Conservation (phyloP, 108 stramenopile species). For the Cyclotella atomus region DNA sequence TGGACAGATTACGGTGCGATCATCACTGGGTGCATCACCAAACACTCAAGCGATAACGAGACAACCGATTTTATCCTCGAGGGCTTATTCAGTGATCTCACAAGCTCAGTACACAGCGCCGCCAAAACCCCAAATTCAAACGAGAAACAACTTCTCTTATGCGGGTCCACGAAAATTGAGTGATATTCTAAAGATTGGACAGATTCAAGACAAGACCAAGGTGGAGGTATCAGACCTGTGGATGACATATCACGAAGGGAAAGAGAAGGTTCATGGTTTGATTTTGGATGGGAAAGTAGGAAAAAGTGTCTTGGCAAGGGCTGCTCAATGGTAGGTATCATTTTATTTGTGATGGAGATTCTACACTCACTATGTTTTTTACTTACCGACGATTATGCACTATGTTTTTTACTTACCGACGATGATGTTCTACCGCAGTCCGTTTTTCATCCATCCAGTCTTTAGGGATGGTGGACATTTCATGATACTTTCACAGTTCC, state of each 20-base stretch:
- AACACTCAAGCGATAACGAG: too few species aligned
- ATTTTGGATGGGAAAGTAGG: slow-evolving; percentile 50
- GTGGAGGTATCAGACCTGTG: slow-evolving; percentile 78
- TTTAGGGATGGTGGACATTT: slow-evolving; percentile 87
- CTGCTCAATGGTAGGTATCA: slow-evolving; percentile 52
- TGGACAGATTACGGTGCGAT: too few species aligned
- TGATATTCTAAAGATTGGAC: slow-evolving; percentile 79
- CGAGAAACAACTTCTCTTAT: slow-evolving; percentile 33
- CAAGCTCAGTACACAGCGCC: neutral
- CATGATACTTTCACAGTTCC: slow-evolving; percentile 83
- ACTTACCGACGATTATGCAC: neutral
- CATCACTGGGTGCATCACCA: too few species aligned
- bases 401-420: neutral
- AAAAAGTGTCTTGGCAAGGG: slow-evolving; percentile 53
- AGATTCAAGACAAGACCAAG: slow-evolving; percentile 60
- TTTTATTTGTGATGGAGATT: too few species aligned
- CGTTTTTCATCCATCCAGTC: slow-evolving; percentile 85
- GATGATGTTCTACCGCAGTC: slow-evolving; percentile 28
- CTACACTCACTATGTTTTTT: too few species aligned
- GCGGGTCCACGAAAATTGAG: slow-evolving; percentile 71
- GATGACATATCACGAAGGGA: slow-evolving; percentile 78
- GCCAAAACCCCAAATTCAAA: neutral
- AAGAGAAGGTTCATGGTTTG: slow-evolving; percentile 59
- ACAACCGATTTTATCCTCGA: neutral
- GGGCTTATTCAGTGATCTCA: neutral